phyloP scores from a whole-genome alignment of 148 eudicot genomes.

The Nepenthes gracilis region DNA sequence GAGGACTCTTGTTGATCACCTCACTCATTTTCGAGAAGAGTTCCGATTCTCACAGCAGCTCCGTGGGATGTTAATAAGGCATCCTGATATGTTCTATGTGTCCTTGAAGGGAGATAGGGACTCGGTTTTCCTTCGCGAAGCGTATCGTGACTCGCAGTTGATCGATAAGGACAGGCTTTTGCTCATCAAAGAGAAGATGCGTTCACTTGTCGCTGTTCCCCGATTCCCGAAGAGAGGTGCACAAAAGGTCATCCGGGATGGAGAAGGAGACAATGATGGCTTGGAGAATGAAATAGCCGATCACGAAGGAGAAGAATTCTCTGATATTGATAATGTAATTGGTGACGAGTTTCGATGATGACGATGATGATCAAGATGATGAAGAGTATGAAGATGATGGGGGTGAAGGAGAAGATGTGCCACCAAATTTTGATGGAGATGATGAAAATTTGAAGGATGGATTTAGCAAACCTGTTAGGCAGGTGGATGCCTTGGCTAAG shows the following conservation, averaged over 20 bases:
- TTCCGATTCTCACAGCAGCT: conserved; percentile 96
- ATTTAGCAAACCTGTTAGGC: conserved; percentile 24
- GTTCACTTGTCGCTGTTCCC: conserved; percentile 68
- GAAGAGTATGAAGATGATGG: conserved; percentile 50
- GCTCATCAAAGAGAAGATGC: conserved; percentile 84
- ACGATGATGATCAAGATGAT: conserved; percentile 22
- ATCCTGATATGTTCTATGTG: conserved; percentile 96
- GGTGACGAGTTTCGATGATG: conserved; percentile 28
- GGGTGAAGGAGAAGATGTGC: conserved; percentile 70
- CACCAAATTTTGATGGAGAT: conserved; percentile 67
- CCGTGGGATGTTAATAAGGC: conserved; percentile 94
- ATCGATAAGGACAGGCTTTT: conserved; percentile 70
- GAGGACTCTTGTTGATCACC: conserved; percentile 90
- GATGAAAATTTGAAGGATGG: conserved; percentile 28
- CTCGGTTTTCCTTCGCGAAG: conserved; percentile 94
- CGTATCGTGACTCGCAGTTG: conserved; percentile 73
- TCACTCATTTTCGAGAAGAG: conserved; percentile 95
- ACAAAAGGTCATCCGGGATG: conserved; percentile 21
- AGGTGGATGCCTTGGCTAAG: conserved; percentile 17
- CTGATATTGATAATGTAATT: conserved; percentile 52
- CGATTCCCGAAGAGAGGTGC: conserved; percentile 37
- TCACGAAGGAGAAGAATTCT: conserved; percentile 69
- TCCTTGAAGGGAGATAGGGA: conserved; percentile 93
- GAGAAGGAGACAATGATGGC: conserved; percentile 13
- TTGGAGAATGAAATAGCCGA: conserved; percentile 22